phyloP scores from a whole-genome alignment of 2,329 filamentous ascomycete species.

The Colletotrichum tropicale region DNA sequence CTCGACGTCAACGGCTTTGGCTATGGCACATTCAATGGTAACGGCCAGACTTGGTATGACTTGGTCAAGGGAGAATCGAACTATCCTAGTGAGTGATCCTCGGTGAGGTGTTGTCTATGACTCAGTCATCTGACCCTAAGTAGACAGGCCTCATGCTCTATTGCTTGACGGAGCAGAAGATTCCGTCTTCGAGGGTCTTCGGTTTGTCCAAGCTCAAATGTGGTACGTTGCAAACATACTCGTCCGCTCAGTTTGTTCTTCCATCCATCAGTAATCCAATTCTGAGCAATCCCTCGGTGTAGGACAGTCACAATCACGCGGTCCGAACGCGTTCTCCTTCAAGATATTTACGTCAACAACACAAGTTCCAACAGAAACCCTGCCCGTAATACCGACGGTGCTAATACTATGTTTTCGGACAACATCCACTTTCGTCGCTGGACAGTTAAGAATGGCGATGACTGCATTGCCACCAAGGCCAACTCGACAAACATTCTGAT shows the following conservation, averaged over 20 bases:
- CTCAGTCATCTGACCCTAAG: not conserved
- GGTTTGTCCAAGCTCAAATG: slow-evolving; percentile 63
- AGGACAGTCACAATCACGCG: slow-evolving; percentile 54
- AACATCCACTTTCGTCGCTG: slow-evolving; percentile 55
- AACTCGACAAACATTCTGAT: slow-evolving; percentile 60
- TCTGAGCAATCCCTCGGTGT: not conserved
- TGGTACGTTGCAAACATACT: slow-evolving; percentile 33
- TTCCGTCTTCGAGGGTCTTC: slow-evolving; percentile 46
- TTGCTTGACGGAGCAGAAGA: not conserved
- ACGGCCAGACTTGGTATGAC: not conserved
- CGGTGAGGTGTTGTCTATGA: not conserved
- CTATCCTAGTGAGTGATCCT: not conserved
- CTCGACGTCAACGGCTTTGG: not conserved
- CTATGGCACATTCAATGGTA: not conserved
- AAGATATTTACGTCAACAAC: slow-evolving; percentile 58
- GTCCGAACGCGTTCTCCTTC: slow-evolving; percentile 47
- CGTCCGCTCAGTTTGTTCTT: not conserved
- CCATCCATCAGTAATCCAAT: not conserved
- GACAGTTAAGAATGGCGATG: slow-evolving; percentile 56
- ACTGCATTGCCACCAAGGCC: slow-evolving; percentile 56
- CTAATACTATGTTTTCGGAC: slow-evolving; percentile 56
- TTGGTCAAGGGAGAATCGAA: not conserved
- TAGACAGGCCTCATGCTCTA: not conserved
- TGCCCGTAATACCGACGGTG: slow-evolving; percentile 43
- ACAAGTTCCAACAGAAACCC: slow-evolving; percentile 34